phyloP scores from a whole-genome alignment of 1,284 basidiomycete genomes.

The Pyrrhoderma lamaoense region DNA sequence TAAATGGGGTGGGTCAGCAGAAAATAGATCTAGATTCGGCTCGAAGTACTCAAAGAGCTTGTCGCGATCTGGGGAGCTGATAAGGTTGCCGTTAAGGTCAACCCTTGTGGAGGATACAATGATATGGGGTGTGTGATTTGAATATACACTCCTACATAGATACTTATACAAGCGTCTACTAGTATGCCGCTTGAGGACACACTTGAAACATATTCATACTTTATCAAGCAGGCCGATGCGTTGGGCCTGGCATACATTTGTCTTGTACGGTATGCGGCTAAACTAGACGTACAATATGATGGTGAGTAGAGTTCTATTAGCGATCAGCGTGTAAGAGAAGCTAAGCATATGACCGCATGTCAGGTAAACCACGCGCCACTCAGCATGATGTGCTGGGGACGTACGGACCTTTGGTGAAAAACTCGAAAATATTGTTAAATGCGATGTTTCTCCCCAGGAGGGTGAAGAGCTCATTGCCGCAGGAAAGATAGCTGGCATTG shows the following conservation, averaged over 20 bases:
- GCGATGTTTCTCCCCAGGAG: conserved; percentile 23
- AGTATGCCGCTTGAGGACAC: conserved; percentile 40
- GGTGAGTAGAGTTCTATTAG: conserved; percentile 25
- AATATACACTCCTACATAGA: background rate
- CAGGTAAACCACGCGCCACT: conserved; percentile 22
- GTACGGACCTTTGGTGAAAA: conserved; percentile 31
- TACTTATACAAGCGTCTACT: background rate
- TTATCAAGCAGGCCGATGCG: conserved; percentile 33
- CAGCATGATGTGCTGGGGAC: conserved; percentile 26
- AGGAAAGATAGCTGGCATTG: conserved; percentile 20
- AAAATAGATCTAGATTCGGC: conserved; percentile 50
- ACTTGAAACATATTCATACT: conserved; percentile 34
- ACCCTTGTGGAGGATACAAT: conserved; percentile 42
- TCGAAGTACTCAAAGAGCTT: conserved; percentile 43
- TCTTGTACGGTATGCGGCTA: conserved; percentile 28
- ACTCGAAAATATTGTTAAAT: conserved; percentile 22
- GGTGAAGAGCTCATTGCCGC: conserved; percentile 20
- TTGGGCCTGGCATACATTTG: conserved; percentile 32
- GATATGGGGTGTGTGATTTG: conserved; percentile 32
- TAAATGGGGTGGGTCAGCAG: conserved; percentile 49
- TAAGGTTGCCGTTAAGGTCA: conserved; percentile 44
- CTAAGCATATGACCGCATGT: too few relatives aligned
- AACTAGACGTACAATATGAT: conserved; percentile 26
- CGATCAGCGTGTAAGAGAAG: too few relatives aligned
- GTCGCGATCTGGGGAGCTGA: conserved; percentile 41